Evolutionary conservation across 2,329 filamentous ascomycete genomes (phyloP), one percentile per base, ranked within the genome.

Genomic region (Colletotrichum falcatum): DNA sequence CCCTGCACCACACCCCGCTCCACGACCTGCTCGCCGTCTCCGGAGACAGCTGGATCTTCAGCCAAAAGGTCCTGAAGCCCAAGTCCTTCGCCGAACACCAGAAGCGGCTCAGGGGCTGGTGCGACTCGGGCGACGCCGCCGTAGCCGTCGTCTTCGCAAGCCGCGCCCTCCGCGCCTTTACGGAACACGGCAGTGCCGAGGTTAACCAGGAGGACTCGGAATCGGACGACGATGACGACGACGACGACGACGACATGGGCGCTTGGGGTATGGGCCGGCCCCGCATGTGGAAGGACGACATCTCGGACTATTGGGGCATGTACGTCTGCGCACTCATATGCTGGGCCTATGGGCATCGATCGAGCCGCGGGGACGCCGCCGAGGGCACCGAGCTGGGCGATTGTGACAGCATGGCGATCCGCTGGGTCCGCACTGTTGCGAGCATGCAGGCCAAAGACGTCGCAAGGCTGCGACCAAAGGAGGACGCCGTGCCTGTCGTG

Each of bases 261-360:
- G 26, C 51, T 5, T 69, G 69, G 61, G 71, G 61, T 20, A 62
- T 39, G 35, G 64, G 58, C 23, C 60, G 72, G 28, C 66, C 66
- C 63, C 51, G 48, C 61, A 70, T 56, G 44, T 76, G 75, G 74
- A 77, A 79, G 66, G 75, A 72, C 23, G 82, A 84, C 62, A 79
- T 88, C 51, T 84, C 83, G 2, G 83, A 87, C 72, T 88, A 86
- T 74, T 89, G 87, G 87, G 84, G 80, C 39, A 74, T 89, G 59
- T 89, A 90, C 74, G 84, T 87, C 9, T 89, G 87, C 72, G 81
- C 86, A 9, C 81, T 90, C 60, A 86, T 90, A 73, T 89, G 86
- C 79, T 90, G 88, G 88, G 87, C 87, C 1, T 87, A 85, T 73
- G 83, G 83, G 2, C 80, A 86, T 66, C 77, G 77, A 30, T 73